Evolutionary conservation across 805 yeast species (phyloP), one percentile per base, ranked within the genome.

Genomic region (Lachancea cidri): DNA sequence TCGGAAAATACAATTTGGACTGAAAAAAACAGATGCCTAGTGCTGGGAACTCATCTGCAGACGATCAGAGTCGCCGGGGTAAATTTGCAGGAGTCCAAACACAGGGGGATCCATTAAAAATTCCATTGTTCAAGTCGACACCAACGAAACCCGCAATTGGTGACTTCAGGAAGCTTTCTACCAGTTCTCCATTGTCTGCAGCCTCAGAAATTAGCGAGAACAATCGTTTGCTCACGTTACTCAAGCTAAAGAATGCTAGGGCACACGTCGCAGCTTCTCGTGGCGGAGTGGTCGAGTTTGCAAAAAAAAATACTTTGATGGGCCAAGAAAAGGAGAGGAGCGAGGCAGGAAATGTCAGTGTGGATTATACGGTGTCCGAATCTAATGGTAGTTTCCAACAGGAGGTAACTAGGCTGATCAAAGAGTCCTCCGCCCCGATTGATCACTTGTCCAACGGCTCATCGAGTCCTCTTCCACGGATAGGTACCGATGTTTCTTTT

Each of bases 61-160:
- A 4, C n/a, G 16, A 18, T n/a, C 18, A 27, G 15, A 9, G 30
- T 4, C 30, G 17, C 17, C 22, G 14, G 14, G 18, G 20, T 8
- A 32, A 5, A 11, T 13, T 16, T 7, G 27, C 24, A 15, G 37
- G 25, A 13, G 18, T 33, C 7, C 27, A 36, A 14, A 25, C 19
- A 11, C 29, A 36, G 8, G 25, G 14, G 39, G 29, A 35, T n/a
- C 35, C 43, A 34, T 15, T 33, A 7, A 29, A 22, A 17, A 39
- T 39, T 13, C 36, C 36, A 14, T 16, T 39, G 8, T 39, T 19
- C 30, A 39, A 39, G 22, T 39, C 43, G 5, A 39, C 39, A 11
- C 43, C 43, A 17, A 39, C 35, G 13, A 39, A 29, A 27, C 11
- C 27, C 11, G 7, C 27, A 22, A 7, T 22, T 22, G 27, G 27